These are phyloP conservation scores for Populus davidiana DNA, from an alignment of 345 rosid genomes.

Conservation along the genomic window DNA sequence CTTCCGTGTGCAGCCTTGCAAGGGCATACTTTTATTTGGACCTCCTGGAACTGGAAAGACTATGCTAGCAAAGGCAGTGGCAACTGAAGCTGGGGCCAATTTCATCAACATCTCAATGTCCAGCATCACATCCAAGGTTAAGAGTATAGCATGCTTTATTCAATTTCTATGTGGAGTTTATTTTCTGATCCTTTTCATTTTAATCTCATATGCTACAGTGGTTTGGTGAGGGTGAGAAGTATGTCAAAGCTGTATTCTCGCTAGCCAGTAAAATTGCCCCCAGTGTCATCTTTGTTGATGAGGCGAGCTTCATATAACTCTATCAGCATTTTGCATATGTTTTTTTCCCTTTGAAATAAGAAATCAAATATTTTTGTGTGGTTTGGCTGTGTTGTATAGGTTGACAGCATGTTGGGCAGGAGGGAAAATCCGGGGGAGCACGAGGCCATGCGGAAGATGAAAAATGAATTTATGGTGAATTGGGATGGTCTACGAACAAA, in stretches of 20 bases:
- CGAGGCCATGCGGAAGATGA: constrained; percentile 90
- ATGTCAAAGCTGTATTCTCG: constrained; percentile 85
- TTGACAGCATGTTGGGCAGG: constrained; percentile 95
- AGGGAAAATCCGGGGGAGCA: constrained; percentile 82
- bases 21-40: constrained; percentile 88
- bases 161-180: constrained; percentile 8
- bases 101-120: constrained; percentile 91
- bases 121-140: constrained; percentile 85
- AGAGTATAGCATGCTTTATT: neutral
- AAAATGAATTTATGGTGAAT: constrained; percentile 91
- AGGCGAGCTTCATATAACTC: constrained; percentile 43
- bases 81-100: constrained; percentile 98
- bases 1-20: constrained; percentile 63
- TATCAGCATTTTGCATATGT: neutral
- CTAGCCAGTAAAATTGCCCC: constrained; percentile 90
- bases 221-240: constrained; percentile 97
- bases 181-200: constrained; percentile 5
- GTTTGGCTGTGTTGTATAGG: constrained; percentile 40
- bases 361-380: neutral
- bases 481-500: constrained; percentile 89
- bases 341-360: neutral
- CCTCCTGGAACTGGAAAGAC: constrained; percentile 98
- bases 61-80: constrained; percentile 95
- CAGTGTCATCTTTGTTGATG: constrained; percentile 86
- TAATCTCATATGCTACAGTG: constrained; percentile 47